These are phyloP conservation scores for Calonectria henricotiae DNA, from an alignment of 2,329 filamentous ascomycete genomes.

Conservation along the genomic window DNA sequence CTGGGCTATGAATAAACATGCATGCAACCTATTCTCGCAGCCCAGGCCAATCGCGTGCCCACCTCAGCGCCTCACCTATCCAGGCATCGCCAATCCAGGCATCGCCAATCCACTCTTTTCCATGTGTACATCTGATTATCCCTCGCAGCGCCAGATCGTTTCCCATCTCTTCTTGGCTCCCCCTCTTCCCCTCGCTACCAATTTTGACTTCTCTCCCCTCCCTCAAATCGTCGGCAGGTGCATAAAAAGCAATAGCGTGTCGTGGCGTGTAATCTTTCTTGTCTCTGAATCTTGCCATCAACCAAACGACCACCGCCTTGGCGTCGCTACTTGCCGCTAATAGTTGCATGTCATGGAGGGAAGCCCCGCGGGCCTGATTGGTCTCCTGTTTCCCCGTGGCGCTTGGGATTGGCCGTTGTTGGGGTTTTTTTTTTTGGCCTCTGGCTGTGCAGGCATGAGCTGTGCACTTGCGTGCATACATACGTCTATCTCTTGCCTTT, in stretches of 20 bases:
- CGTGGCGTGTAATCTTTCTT: conserved; percentile 17
- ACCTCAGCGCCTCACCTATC: not conserved
- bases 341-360: conserved; percentile 40
- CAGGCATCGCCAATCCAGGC: conserved; percentile 8
- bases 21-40: conserved; percentile 5
- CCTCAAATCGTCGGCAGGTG: not conserved
- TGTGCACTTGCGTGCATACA: conserved; percentile 30
- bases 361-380: conserved; percentile 42
- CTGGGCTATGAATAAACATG: conserved; percentile 21
- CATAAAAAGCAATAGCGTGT: not conserved
- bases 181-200: not conserved
- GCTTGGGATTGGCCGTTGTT: conserved; percentile 21
- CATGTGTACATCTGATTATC: not conserved
- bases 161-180: not conserved
- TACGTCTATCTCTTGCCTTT: not conserved
- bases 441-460: conserved; percentile 36
- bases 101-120: not conserved
- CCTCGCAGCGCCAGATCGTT: not conserved
- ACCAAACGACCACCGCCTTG: conserved; percentile 25
- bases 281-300: conserved; percentile 20
- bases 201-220: not conserved
- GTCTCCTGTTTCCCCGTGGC: conserved; percentile 42
- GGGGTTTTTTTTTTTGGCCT: not conserved
- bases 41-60: not conserved
- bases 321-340: conserved; percentile 42